phyloP scores from a whole-genome alignment of 2,329 filamentous ascomycete species.

The Tolypocladium endophyticum region DNA sequence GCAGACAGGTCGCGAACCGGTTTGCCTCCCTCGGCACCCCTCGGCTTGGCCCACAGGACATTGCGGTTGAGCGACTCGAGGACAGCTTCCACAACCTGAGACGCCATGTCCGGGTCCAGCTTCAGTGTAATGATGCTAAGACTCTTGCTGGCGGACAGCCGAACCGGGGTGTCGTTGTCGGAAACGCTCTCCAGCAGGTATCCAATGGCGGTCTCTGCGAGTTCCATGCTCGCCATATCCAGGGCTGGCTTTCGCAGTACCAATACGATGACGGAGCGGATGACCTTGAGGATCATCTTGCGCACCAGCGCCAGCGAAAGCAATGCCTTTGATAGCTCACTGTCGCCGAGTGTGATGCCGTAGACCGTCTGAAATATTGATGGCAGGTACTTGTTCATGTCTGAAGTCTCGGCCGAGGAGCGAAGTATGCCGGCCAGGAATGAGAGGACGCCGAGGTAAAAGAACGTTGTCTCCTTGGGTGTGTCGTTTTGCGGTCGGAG shows the following conservation, averaged over 20 bases:
- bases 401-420: slow-evolving; percentile 60
- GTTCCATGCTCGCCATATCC: slow-evolving; percentile 33
- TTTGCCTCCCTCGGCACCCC: slow-evolving; percentile 18
- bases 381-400: slow-evolving; percentile 57
- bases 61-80: slow-evolving; percentile 57
- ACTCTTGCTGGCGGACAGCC: slow-evolving; percentile 85
- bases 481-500: slow-evolving; percentile 35
- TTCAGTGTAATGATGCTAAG: slow-evolving; percentile 79
- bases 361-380: slow-evolving; percentile 57
- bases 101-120: slow-evolving; percentile 68
- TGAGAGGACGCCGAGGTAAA: slow-evolving; percentile 66
- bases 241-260: slow-evolving; percentile 42
- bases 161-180: slow-evolving; percentile 84
- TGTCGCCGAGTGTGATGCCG: slow-evolving; percentile 41
- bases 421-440: slow-evolving; percentile 67
- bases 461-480: slow-evolving; percentile 49
- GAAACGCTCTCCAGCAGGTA: slow-evolving; percentile 67
- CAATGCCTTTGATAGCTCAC: slow-evolving; percentile 39
- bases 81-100: slow-evolving; percentile 79
- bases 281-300: slow-evolving; percentile 77
- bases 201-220: slow-evolving; percentile 73
- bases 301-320: slow-evolving; percentile 67
- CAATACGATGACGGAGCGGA: slow-evolving; percentile 62
- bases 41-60: slow-evolving; percentile 39
- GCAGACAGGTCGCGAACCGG: slow-evolving; percentile 53